Conservation (phyloP, 139 green algal genomes). For the Trebouxia sp. region DNA sequence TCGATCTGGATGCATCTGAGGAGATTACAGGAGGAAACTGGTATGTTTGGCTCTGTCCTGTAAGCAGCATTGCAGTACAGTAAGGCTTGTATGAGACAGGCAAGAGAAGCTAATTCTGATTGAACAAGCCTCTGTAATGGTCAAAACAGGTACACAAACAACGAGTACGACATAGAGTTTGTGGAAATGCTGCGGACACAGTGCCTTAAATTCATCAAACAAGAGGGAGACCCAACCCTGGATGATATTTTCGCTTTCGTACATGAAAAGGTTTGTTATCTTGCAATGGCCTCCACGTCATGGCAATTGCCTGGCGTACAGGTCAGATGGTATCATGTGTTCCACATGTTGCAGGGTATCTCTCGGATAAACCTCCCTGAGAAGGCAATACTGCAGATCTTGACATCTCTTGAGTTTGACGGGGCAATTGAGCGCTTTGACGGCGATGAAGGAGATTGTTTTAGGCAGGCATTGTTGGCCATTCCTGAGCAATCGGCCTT, state of each 20-base stretch:
- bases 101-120: no score
- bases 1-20: conserved; percentile 82
- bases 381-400: conserved; percentile 73
- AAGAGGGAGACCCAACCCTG: conserved; percentile 53
- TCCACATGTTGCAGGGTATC: conserved; percentile 24
- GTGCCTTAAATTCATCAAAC: conserved; percentile 63
- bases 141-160: conserved; percentile 82
- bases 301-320: no score
- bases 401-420: conserved; percentile 83
- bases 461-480: conserved; percentile 46
- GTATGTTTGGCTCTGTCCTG: no score
- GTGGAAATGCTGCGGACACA: conserved; percentile 73
- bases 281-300: no score
- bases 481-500: conserved; percentile 60
- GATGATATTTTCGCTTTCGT: conserved; percentile 64
- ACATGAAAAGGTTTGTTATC: conserved; percentile 42
- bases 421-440: conserved; percentile 64
- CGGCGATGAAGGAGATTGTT: conserved; percentile 45
- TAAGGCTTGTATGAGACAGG: no score
- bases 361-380: conserved; percentile 59
- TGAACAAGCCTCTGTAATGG: no score
- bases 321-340: no score
- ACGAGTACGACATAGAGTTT: conserved; percentile 89
- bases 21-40: conserved; percentile 96
- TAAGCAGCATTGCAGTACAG: neutral